Percentiles rank a stretch among this genome's conserved stretches.
phyloP scores from a whole-genome alignment of 164 flowering plant genomes.

The Vitis riparia region DNA sequence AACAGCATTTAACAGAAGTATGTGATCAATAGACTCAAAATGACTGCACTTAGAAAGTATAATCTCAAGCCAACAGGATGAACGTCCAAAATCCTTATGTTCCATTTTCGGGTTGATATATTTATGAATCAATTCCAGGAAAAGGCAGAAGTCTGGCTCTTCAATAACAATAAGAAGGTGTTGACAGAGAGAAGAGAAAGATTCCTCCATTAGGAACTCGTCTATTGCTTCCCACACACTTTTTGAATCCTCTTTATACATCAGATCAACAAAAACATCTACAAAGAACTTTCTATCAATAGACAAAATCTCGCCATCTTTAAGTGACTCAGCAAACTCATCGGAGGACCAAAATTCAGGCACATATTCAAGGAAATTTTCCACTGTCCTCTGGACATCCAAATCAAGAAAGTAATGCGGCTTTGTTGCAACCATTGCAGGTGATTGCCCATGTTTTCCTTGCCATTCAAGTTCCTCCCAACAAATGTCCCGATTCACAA shows the following conservation, averaged over 20 bases:
- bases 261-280: constrained; percentile 59
- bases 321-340: constrained; percentile 78
- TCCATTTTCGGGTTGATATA: constrained; percentile 30
- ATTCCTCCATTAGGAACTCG: constrained; percentile 63
- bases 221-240: constrained; percentile 65
- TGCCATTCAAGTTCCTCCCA: constrained; percentile 99
- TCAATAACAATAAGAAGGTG: constrained; percentile 76
- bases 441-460: constrained; percentile 97
- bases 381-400: constrained; percentile 76
- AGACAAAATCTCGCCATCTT: constrained; percentile 72
- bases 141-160: constrained; percentile 49
- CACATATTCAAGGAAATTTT: constrained; percentile 83
- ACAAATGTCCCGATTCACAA: constrained; percentile 83
- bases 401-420: constrained; percentile 96
- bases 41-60: constrained; percentile 41
- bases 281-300: constrained; percentile 65
- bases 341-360: constrained; percentile 95
- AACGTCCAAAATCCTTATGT: constrained; percentile 17
- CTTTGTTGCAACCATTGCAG: constrained; percentile 96
- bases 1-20: constrained; percentile 66
- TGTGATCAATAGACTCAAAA: constrained; percentile 53
- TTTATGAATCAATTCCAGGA: constrained; percentile 42
- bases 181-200: constrained; percentile 65
- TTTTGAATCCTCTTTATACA: constrained; percentile 66
- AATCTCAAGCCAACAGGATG: constrained; percentile 61